Base-by-base conservation (phyloP, 148 eudicot species). In the Silene latifolia region DNA sequence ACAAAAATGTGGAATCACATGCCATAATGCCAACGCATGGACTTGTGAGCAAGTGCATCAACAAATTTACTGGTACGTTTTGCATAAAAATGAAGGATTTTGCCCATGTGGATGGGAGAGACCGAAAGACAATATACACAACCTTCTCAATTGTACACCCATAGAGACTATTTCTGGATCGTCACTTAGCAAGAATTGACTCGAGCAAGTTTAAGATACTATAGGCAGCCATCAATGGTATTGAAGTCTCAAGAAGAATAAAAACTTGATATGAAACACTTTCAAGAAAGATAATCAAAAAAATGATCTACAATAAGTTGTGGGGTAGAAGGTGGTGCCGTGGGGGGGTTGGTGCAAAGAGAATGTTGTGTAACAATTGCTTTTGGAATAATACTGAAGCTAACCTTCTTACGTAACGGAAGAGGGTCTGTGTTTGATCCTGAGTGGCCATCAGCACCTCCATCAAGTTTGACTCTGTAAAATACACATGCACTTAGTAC, bases 381-480 rank as follows among this genome's bases (percentile, higher is more conserved):
- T 42, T 69, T 47, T 29, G 44, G 32, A 60, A 20, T 7, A 6
- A 39, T 53, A 73, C 20, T 11, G 63, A 15, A 2, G 53, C 77
- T 67, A 51, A 72, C 83, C 83, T 76, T 79, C 75, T 71, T 76
- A 67, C 53, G 80, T 71, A 61, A 24, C 32, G 83, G 83, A 61
- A 72, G 69, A 66, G 80, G 80, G 58, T 77, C 80, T 35, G 77
- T 72, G 32, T 23, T 73, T 24, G 77, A 67, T 32, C 77, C 80
- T 75, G 71, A 13, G 19, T 39, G 47, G 51, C 58, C 51, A 67
- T 10, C 46, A 72, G 54, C 20, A 5, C 18, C 67, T 29, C 23
- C 64, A 58, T 62, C 77, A 67, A 67, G 24, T 53, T 66, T 65
- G 24, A 48, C 74, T 56, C 83, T 81, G 77, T 57, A 67, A 42